Evolutionary conservation across 495 filamentous ascomycete genomes (phyloP), one percentile per base, ranked within the genome.

Genomic region (Bacidia rubella): DNA sequence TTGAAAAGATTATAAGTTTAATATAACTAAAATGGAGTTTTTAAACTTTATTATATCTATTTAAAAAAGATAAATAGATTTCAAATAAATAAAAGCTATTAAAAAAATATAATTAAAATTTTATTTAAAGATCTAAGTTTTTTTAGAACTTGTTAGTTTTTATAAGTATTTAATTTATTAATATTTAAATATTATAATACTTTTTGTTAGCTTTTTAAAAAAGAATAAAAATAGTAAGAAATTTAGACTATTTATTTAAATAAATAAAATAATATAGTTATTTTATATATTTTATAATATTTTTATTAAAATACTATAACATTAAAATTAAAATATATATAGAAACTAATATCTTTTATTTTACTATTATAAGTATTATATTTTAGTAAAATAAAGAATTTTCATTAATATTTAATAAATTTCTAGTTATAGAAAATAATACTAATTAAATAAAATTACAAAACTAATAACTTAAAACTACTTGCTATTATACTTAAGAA

Each of bases 291-390:
- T 11, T 4, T 46, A 32, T 26, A 42, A 55, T 5, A 45, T 11
- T 23, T 32, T 38, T 1, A 35, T 15, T 11, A 3, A 1, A 1
- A 50, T 50, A 0, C 19, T 17, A 10, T 51, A 55, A 9, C 17
- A 9, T 19, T 55, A 42, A 43, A 50, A 55, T 2, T 55, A 24
- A 40, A 55, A 23, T 17, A 41, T n/a, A 0, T 50, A 50, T 15
- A 2, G 43, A 5, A 54, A 22, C 11, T 0, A 11, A 0, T 26
- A 9, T 39, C 7, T 27, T 9, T 23, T 17, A 47, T 47, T 41
- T 23, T 7, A 27, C 24, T 46, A 47, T 27, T 3, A 22, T 15
- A 53, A n/a, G n/a, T n/a, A n/a, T n/a, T n/a, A n/a, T n/a, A n/a
- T n/a, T n/a, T n/a, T n/a, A n/a, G n/a, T n/a, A n/a, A n/a, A n/a